A percentile compares a stretch with the other conserved stretches of the same genome.
phyloP scores from a whole-genome alignment of 1,284 basidiomycete genomes.

The Ustilago curta region DNA sequence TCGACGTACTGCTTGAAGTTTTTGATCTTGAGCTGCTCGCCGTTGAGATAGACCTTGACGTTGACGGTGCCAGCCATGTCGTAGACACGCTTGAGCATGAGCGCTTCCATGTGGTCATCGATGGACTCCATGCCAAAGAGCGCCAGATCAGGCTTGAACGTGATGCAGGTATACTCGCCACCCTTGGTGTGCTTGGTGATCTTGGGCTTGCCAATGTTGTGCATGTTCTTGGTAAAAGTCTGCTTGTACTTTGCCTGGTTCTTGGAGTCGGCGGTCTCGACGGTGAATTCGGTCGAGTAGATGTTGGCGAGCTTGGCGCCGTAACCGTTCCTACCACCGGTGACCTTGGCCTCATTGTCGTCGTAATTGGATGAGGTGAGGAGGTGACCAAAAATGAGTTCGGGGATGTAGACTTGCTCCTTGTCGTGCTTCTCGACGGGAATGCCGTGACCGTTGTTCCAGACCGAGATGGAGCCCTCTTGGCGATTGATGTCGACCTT shows the following conservation, averaged over 20 bases:
- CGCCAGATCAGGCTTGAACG: slow-evolving; percentile 90
- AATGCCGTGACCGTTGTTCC: slow-evolving; percentile 96
- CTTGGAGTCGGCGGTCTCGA: slow-evolving; percentile 95
- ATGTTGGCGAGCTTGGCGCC: slow-evolving; percentile 97
- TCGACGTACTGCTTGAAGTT: slow-evolving; percentile 98
- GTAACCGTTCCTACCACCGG: slow-evolving; percentile 97
- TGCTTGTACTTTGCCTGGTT: slow-evolving; percentile 92
- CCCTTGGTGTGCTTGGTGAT: slow-evolving; percentile 83
- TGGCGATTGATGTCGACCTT: slow-evolving; percentile 81
- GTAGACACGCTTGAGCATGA: slow-evolving; percentile 94
- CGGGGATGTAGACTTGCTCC: slow-evolving; percentile 95
- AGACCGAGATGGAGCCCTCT: slow-evolving; percentile 86
- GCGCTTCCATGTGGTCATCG: slow-evolving; percentile 88
- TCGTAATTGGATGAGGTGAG: slow-evolving; percentile 98
- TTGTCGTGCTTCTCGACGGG: slow-evolving; percentile 92
- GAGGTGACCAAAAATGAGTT: slow-evolving; percentile 96
- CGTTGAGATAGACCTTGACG: slow-evolving; percentile 93
- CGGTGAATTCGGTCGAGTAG: slow-evolving; percentile 95
- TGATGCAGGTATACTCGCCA: slow-evolving; percentile 92
- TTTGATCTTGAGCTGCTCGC: slow-evolving; percentile 91
- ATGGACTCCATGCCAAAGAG: slow-evolving; percentile 93
- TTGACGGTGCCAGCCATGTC: slow-evolving; percentile 96
- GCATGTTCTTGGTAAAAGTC: slow-evolving; percentile 94
- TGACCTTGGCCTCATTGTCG: slow-evolving; percentile 98
- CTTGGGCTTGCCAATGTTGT: slow-evolving; percentile 81